These are phyloP conservation scores for Arthonia radiata DNA, from an alignment of 495 filamentous ascomycete species.

Conservation along the genomic window DNA sequence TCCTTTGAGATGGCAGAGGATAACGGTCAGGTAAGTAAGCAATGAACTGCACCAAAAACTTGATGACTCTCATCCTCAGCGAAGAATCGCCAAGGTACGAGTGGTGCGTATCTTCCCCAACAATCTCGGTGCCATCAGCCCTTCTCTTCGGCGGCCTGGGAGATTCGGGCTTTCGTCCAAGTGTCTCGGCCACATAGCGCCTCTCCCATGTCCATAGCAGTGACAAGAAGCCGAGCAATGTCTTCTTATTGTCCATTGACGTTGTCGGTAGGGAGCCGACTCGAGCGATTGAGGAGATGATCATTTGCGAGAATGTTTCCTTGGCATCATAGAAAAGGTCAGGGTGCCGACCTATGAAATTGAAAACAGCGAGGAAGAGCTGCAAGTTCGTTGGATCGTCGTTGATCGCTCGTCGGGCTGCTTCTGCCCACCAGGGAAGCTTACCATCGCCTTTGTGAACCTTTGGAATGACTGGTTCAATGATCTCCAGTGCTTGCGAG, in stretches of 20 bases:
- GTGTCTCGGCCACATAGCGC: background rate
- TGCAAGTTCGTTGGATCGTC: slow-evolving; percentile 94
- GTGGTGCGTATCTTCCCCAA: too few species aligned
- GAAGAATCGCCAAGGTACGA: slow-evolving; percentile 15
- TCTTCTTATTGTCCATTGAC: slow-evolving; percentile 78
- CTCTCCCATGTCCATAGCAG: slow-evolving; percentile 78
- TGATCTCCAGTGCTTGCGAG: slow-evolving; percentile 77
- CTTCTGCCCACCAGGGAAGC: slow-evolving; percentile 68
- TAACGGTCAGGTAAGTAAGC: slow-evolving; percentile 67
- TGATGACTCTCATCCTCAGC: slow-evolving; percentile 53
- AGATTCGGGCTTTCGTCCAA: slow-evolving; percentile 34
- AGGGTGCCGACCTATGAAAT: slow-evolving; percentile 80
- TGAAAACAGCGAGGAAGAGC: slow-evolving; percentile 90
- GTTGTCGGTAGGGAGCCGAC: slow-evolving; percentile 64
- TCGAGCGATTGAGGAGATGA: slow-evolving; percentile 71
- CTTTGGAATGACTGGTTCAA: slow-evolving; percentile 82
- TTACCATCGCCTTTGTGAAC: slow-evolving; percentile 27
- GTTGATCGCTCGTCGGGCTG: slow-evolving; percentile 69
- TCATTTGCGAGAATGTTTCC: slow-evolving; percentile 68
- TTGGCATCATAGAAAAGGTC: slow-evolving; percentile 87
- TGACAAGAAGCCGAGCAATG: slow-evolving; percentile 71
- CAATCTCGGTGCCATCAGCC: slow-evolving; percentile 31
- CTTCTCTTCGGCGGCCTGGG: slow-evolving; percentile 54
- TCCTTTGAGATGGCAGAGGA: slow-evolving; percentile 40
- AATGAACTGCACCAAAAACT: slow-evolving; percentile 86